Base-by-base conservation (phyloP, 2,329 filamentous ascomycete species). In the Phoma herbarum region DNA sequence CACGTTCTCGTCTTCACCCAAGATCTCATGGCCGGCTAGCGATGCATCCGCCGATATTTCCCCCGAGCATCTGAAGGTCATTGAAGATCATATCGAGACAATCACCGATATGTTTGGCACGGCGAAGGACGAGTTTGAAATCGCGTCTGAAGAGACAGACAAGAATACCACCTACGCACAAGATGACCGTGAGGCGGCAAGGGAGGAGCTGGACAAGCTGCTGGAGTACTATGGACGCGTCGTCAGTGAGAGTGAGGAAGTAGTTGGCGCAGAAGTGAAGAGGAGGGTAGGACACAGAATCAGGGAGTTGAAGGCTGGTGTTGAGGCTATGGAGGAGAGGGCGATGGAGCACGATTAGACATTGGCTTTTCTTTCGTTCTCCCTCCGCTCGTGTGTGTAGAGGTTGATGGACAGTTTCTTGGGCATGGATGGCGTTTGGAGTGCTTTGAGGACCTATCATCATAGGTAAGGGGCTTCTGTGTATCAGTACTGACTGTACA, bases 141-240 rank as follows among this genome's bases (percentile, higher is more conserved):
- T 83, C 29, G 82, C 82, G 28, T 75, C 78, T 53, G 82, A 84
- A 60, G 82, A 83, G 66, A 83, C 81, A 18, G 78, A 81, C 62
- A 84, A 83, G 73, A 81, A 82, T 57, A 83, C 82, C 11, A 80
- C 84, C 29, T 86, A 86, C 70, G 84, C 84, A 2, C 77, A 80
- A 18, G 83, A 83, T 25, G 84, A 86, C 60, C 75, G 84, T 4
- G 80, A 79, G 18, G 83, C 83, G 23, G 83, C 84, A 29, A 68
- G 81, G 11, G 83, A 84, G 67, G 84, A 84, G 63, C 65, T 86
- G 53, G 78, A 79, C 39, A 78, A 76, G 61, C 74, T 86, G 52
- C 75, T 84, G 59, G 77, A 79, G 48, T 81, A 78, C 11, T 86
- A 82, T 58, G 73, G 83, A 10, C 14, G 57, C 8, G 52, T 60